Conservation (phyloP, 129 eudicot genomes). For the Gnaphalium uliginosum region DNA sequence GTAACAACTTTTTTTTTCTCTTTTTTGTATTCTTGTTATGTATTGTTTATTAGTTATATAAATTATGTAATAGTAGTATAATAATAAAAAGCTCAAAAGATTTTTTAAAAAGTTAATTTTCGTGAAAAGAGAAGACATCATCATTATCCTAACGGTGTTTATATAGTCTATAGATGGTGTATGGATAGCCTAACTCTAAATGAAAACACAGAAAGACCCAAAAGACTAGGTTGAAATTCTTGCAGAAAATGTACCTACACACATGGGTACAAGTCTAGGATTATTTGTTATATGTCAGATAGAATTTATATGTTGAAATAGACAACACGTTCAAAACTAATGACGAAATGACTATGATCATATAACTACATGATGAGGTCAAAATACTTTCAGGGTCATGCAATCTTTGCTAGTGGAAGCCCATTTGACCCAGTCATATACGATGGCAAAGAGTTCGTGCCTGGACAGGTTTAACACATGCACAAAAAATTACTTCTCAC, state of each 20-base stretch:
- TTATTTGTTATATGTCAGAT: background rate
- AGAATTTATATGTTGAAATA: background rate
- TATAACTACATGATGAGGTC: slow-evolving; percentile 8
- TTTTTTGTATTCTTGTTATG: too few relatives aligned
- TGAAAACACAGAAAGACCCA: background rate
- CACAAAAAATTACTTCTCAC: background rate
- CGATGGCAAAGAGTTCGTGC: slow-evolving; percentile 61
- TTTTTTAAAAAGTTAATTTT: too few relatives aligned
- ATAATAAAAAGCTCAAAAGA: too few relatives aligned
- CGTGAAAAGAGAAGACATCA: too few relatives aligned
- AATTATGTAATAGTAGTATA: too few relatives aligned
- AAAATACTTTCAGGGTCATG: slow-evolving; percentile 63
- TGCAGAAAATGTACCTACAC: background rate
- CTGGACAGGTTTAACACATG: slow-evolving; percentile 73
- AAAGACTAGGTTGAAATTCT: background rate
- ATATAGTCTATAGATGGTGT: too few relatives aligned
- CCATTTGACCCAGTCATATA: slow-evolving; percentile 78
- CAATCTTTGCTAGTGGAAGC: slow-evolving; percentile 97
- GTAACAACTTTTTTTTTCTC: too few relatives aligned
- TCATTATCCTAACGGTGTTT: too few relatives aligned
- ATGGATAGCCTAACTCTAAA: too few relatives aligned
- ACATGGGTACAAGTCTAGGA: background rate
- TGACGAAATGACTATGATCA: slow-evolving; percentile 10
- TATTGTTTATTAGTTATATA: too few relatives aligned
- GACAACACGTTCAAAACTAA: background rate